Evolutionary conservation across 2,329 filamentous ascomycete species (phyloP), one percentile per base, ranked within the genome.

Genomic region (Microdochium paspali): DNA sequence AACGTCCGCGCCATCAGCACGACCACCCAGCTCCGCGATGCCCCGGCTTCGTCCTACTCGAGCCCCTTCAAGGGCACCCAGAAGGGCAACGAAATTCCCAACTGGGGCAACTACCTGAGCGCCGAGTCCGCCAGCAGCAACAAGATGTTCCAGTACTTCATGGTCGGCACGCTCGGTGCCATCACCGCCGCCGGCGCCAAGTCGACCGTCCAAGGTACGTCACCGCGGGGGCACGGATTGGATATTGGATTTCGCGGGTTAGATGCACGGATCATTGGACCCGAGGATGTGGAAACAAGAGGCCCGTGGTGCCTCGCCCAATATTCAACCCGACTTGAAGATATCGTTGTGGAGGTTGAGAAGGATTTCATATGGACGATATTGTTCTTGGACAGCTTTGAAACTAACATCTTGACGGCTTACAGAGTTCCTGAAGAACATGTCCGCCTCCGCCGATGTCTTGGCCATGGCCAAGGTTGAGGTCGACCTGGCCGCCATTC

Each of bases 401-500:
- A n/a, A n/a, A n/a, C n/a, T n/a, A n/a, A n/a, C n/a, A n/a, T n/a
- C 28, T 5, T 26, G 35, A 9, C 21, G 20, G 20, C 15, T 49
- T 57, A 56, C 71, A 98, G 93, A 98, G 75, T 98, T 98, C 82
- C 80, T 98, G 56, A 89, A 95, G 76, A 98, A 96, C 83, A 97
- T 98, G 94, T 94, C 91, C 63, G 93, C 93, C 54, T 98, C 93
- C 53, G 93, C 93, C 72, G 93, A 98, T 65, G 90, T 98, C 65
- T 74, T 98, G 73, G 93, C 94, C 67, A 94, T 96, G 84, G 93
- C 93, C 71, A 98, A 98, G 85, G 93, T 98, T 60, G 93, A 98
- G 77, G 86, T 98, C 60, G 89, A 95, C 70, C 85, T 98, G 58
- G 77, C 77, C 62, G 70, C 88, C 55, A 97, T 98, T 62, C 93